phyloP scores from a whole-genome alignment of 805 yeast species.

The Ogataea pini region DNA sequence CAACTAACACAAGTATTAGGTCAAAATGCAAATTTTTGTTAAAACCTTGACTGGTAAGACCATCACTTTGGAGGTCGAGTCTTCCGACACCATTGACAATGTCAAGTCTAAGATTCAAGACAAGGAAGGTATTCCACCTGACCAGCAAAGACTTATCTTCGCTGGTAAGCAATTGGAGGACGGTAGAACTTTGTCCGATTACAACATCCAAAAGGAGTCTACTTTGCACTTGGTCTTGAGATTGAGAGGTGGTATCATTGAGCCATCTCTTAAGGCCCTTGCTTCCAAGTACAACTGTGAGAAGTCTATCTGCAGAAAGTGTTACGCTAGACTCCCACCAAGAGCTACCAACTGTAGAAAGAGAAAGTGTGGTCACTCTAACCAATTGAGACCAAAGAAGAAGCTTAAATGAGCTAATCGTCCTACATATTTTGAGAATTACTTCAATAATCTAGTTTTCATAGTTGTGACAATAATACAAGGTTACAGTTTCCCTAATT shows the following conservation, averaged over 20 bases:
- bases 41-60: constrained; percentile 99
- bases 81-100: constrained; percentile 93
- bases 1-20: constrained; percentile 23
- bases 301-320: constrained; percentile 97
- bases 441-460: constrained; percentile 12
- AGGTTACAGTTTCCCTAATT: constrained; percentile 12
- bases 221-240: constrained; percentile 60
- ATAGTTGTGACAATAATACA: constrained; percentile 14
- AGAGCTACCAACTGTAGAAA: constrained; percentile 99
- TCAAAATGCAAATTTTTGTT: constrained; percentile 91
- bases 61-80: constrained; percentile 82
- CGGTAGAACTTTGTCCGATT: constrained; percentile 91
- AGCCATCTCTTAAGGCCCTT: constrained; percentile 98
- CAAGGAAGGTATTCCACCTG: constrained; percentile 96
- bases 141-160: constrained; percentile 91
- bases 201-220: constrained; percentile 95
- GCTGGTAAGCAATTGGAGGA: constrained; percentile 97
- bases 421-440: constrained; percentile 20
- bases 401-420: constrained; percentile 83
- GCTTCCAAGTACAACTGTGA: constrained; percentile 99
- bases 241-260: constrained; percentile 86
- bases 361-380: constrained; percentile 99
- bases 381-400: constrained; percentile 99
- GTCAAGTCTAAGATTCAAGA: constrained; percentile 95
- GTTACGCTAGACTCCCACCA: constrained; percentile 99